These are phyloP conservation scores for Colletotrichum godetiae DNA, from an alignment of 2,329 filamentous ascomycete species.

Conservation along the genomic window DNA sequence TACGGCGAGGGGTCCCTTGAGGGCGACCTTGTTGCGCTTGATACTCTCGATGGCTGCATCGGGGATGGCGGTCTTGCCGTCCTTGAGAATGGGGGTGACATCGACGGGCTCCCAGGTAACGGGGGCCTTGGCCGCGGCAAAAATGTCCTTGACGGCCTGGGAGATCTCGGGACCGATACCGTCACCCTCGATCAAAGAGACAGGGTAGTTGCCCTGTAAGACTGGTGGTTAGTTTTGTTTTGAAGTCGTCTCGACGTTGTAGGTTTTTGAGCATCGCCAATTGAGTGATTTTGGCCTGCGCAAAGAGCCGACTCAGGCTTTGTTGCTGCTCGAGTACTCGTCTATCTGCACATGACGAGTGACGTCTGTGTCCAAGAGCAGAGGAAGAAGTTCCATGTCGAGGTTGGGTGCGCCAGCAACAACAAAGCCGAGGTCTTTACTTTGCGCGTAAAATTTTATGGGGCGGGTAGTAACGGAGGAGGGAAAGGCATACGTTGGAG, in stretches of 20 bases:
- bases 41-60: slow-evolving; percentile 94
- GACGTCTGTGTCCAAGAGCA: not conserved
- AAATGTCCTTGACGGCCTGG: slow-evolving; percentile 98
- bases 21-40: slow-evolving; percentile 93
- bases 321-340: slow-evolving; percentile 25
- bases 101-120: slow-evolving; percentile 98
- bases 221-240: slow-evolving; percentile 30
- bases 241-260: not conserved
- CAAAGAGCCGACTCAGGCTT: slow-evolving; percentile 7
- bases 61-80: slow-evolving; percentile 96
- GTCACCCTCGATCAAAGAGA: slow-evolving; percentile 98
- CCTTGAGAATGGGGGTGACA: slow-evolving; percentile 91
- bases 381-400: not conserved
- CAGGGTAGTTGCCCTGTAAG: slow-evolving; percentile 88
- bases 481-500: slow-evolving; percentile 73
- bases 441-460: slow-evolving; percentile 31
- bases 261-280: slow-evolving; percentile 5
- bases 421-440: slow-evolving; percentile 8
- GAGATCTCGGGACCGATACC: slow-evolving; percentile 98
- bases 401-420: not conserved
- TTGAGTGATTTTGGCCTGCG: slow-evolving; percentile 54
- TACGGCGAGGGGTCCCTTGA: slow-evolving; percentile 97
- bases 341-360: not conserved
- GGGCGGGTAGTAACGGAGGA: slow-evolving; percentile 17
- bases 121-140: slow-evolving; percentile 91